Evolutionary conservation across 2,329 filamentous ascomycete genomes (phyloP), one percentile per base, ranked within the genome.

Genomic region (Pseudogymnoascus sp.): DNA sequence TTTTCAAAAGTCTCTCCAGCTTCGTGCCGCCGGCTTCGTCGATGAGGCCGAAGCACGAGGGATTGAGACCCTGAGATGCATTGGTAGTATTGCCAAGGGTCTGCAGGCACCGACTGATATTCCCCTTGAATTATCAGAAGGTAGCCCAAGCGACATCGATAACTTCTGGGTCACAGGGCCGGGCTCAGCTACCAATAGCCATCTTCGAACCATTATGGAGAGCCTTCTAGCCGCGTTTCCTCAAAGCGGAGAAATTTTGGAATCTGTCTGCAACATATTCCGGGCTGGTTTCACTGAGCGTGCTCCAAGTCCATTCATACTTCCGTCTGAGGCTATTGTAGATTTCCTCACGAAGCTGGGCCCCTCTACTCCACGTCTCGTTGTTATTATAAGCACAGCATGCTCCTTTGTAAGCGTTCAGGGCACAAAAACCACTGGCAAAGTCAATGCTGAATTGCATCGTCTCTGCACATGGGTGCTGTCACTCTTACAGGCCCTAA

Each of bases 261-360:
- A 93, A 70, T 81, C 84, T 3, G 85, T 88, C 36, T 95, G 90
- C 75, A 81, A 81, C 64, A 84, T 93, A 59, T 80, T 93, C 60
- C 84, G 87, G 42, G 83, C 86, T 18, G 91, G 91, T 0, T 93
- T 93, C 70, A 87, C 87, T 0, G 91, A 96, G 73, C 82, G 81
- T 0, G 83, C 86, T 25, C 84, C 88, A 2, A 90, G 90, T 0
- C 89, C 90, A 0, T 93, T 95, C 69, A 89, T 93, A 7, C 85
- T 96, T 65, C 82, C 87, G 2, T 80, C 88, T 0, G 77, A 81
- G 0, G 80, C 85, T 66, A 84, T 90, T n/a, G 84, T 86, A 10
- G 79, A 85, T 44, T 89, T 89, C 71, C 79, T 95, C 56, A 79
- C 82, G 3, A 82, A 82, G 61, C 82, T 86, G 21, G 78, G 76